Evolutionary conservation across 2,329 filamentous ascomycete genomes (phyloP).

Genomic region (Lasiodiplodia citricola): DNA sequence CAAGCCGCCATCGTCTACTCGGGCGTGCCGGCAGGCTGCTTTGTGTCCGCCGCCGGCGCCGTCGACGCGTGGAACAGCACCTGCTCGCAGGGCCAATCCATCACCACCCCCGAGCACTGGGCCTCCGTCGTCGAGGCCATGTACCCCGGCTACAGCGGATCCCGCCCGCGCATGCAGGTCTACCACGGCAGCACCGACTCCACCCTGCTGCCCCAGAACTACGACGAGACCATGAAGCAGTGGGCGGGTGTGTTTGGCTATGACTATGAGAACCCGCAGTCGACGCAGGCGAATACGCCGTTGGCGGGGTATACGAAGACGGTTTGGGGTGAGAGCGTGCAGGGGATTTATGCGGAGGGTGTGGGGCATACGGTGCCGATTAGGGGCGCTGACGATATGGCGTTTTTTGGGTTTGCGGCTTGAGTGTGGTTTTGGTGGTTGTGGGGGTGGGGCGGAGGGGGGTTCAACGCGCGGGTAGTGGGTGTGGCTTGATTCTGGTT

Average conservation of each 20-base stretch:
- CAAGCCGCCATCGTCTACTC: conserved; percentile 57
- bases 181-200: conserved; percentile 62
- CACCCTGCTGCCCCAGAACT: conserved; percentile 60
- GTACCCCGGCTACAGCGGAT: conserved; percentile 57
- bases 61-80: conserved; percentile 58
- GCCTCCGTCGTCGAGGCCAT: conserved; percentile 54
- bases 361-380: conserved; percentile 31
- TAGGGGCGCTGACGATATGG: conserved; percentile 29
- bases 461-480: no score
- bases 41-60: conserved; percentile 49
- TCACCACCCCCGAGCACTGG: conserved; percentile 55
- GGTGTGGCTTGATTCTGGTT: no score
- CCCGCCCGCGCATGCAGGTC: conserved; percentile 60
- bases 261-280: conserved; percentile 39
- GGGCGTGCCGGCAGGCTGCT: conserved; percentile 62
- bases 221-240: conserved; percentile 56
- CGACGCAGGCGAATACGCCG: conserved; percentile 31
- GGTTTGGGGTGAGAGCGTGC: conserved; percentile 28
- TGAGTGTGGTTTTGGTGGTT: not conserved
- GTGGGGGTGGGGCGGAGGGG: not conserved
- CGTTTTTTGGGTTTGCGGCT: conserved; percentile 32
- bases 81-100: conserved; percentile 57
- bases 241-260: conserved; percentile 43
- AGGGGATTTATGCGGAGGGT: conserved; percentile 33
- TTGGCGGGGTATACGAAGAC: conserved; percentile 31